A percentile compares a stretch with the other conserved stretches of the same genome.
Conservation (phyloP, 2,329 filamentous ascomycete genomes). For the Fonsecaea monophora region DNA sequence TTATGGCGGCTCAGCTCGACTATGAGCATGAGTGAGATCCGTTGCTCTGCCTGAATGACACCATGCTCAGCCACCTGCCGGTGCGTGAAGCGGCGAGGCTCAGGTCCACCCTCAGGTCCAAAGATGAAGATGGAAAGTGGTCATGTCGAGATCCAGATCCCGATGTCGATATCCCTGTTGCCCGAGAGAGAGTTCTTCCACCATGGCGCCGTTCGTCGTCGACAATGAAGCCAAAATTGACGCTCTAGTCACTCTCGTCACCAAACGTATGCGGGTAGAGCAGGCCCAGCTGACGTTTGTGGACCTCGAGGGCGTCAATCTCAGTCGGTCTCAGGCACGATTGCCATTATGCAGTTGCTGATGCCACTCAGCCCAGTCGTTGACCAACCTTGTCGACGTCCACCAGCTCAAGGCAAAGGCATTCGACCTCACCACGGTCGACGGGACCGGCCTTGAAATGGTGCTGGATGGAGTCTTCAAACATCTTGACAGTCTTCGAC, state of each 20-base stretch:
- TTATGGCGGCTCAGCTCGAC: too few relatives aligned
- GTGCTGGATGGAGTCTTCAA: slow-evolving; percentile 53
- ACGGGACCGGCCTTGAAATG: slow-evolving; percentile 43
- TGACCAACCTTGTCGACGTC: slow-evolving; percentile 55
- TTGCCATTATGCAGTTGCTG: slow-evolving; percentile 55
- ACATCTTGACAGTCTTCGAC: slow-evolving; percentile 63
- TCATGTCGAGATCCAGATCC: too few relatives aligned
- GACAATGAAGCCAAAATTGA: slow-evolving; percentile 11
- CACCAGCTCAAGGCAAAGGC: slow-evolving; percentile 46
- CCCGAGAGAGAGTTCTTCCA: not conserved
- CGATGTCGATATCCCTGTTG: not conserved
- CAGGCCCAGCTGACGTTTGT: slow-evolving; percentile 52
- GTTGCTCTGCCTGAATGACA: too few relatives aligned
- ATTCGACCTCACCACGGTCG: slow-evolving; percentile 44
- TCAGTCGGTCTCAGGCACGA: slow-evolving; percentile 50
- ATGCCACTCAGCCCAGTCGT: slow-evolving; percentile 42
- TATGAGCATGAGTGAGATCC: too few relatives aligned
- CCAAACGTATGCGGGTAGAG: not conserved
- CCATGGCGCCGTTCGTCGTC: slow-evolving; percentile 10
- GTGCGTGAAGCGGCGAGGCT: too few relatives aligned
- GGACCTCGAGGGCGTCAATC: slow-evolving; percentile 58
- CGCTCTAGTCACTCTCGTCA: slow-evolving; percentile 28
- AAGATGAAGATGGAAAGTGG: too few relatives aligned
- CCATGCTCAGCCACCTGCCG: too few relatives aligned
- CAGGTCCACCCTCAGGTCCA: too few relatives aligned